phyloP scores from a whole-genome alignment of 352 stramenopile genomes.

The Globisporangium viniferum region DNA sequence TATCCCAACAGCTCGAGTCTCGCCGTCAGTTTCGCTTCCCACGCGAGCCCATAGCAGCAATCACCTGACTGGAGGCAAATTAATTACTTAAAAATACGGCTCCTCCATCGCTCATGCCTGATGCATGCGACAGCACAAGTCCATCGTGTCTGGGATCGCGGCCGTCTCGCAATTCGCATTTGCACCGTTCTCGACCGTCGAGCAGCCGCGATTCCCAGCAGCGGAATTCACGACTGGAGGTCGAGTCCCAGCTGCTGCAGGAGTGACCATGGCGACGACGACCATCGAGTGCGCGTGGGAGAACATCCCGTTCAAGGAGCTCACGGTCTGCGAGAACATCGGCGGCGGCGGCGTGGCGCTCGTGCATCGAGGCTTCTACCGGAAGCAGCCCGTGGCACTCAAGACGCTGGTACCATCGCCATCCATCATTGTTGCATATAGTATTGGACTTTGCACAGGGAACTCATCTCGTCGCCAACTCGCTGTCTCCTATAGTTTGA shows the following conservation, averaged over 20 bases:
- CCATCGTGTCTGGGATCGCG: constrained; percentile 14
- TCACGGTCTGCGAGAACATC: constrained; percentile 82
- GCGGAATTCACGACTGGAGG: neutral
- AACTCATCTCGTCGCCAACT: neutral
- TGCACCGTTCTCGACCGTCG: constrained; percentile 4
- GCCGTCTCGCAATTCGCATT: constrained; percentile 12
- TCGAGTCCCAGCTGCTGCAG: neutral
- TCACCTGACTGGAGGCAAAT: neutral
- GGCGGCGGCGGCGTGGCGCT: constrained; percentile 88
- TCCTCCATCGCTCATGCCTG: neutral
- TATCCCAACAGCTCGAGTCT: neutral
- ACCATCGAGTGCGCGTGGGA: constrained; percentile 38
- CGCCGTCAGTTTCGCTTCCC: neutral
- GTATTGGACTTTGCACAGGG: too few species aligned
- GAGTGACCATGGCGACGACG: neutral
- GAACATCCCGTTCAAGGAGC: constrained; percentile 74
- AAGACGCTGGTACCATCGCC: constrained; percentile 75
- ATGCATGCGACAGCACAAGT: constrained; percentile 14
- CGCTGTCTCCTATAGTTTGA: constrained; percentile 63
- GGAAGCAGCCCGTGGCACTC: constrained; percentile 68
- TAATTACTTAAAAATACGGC: constrained; percentile 4
- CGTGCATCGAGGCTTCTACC: constrained; percentile 84
- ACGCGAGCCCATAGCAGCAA: neutral
- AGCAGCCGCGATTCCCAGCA: neutral
- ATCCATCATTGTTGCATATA: too few species aligned